Percentiles rank a stretch among this genome's conserved stretches.
phyloP scores from a whole-genome alignment of 2,329 filamentous ascomycete genomes.

The Cladorrhinum sp. region DNA sequence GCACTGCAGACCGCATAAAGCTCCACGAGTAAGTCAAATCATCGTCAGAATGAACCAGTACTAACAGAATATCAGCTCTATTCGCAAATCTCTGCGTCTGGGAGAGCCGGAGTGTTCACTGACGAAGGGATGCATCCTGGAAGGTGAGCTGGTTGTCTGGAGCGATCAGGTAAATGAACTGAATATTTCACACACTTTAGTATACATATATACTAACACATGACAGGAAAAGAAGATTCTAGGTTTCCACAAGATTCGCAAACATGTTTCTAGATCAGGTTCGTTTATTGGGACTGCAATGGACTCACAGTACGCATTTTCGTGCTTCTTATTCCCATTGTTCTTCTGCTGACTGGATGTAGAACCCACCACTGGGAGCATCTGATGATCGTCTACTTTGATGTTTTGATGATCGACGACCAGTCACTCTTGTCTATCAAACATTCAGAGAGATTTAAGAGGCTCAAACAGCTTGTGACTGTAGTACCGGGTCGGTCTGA shows the following conservation, averaged over 20 bases:
- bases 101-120: conserved; percentile 57
- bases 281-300: conserved; percentile 62
- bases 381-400: conserved; percentile 62
- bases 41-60: background rate
- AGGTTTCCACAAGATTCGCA: conserved; percentile 78
- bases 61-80: conserved; percentile 40
- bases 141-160: conserved; percentile 80
- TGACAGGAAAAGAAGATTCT: conserved; percentile 57
- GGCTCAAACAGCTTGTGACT: conserved; percentile 55
- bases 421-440: conserved; percentile 49
- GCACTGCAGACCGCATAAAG: conserved; percentile 64
- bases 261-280: conserved; percentile 73
- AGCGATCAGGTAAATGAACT: conserved; percentile 53
- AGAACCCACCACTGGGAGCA: conserved; percentile 52
- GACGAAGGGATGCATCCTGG: conserved; percentile 67
- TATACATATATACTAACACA: background rate
- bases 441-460: conserved; percentile 58
- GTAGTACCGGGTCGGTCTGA: conserved; percentile 60
- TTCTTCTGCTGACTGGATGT: conserved; percentile 22
- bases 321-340: too few relatives aligned
- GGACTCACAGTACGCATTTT: conserved; percentile 69
- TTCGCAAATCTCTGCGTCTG: conserved; percentile 64
- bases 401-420: conserved; percentile 53
- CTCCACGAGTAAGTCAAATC: conserved; percentile 51
- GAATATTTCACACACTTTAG: background rate